A percentile compares a stretch with the other conserved stretches of the same genome.
phyloP scores from a whole-genome alignment of 2,329 filamentous ascomycete genomes.

The Arthrinium phaeospermum region DNA sequence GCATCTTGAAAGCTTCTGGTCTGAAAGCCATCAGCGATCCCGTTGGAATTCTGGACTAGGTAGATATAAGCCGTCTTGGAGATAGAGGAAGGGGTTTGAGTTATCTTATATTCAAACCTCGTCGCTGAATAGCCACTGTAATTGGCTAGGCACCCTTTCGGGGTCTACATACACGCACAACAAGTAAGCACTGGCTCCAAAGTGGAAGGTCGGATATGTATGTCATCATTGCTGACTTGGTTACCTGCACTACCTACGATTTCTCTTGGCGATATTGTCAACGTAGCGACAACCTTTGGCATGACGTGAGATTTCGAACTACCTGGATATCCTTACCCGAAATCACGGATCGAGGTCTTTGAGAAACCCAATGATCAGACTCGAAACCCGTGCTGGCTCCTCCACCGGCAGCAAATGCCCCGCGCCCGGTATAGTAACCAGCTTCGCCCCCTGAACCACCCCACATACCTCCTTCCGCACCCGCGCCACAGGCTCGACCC shows the following conservation, averaged over 20 bases:
- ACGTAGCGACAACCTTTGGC: no score
- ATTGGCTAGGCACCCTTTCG: not conserved
- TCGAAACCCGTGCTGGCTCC: not conserved
- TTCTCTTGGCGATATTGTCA: not conserved
- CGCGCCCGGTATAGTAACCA: not conserved
- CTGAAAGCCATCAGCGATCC: no score
- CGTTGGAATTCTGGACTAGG: no score
- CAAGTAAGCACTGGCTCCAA: not conserved
- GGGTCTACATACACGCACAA: no score
- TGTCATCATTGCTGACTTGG: not conserved
- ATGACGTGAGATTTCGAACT: not conserved
- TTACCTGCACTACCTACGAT: not conserved
- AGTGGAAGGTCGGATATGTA: not conserved
- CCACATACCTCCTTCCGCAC: not conserved
- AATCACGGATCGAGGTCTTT: not conserved
- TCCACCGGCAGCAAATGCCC: not conserved
- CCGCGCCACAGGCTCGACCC: not conserved
- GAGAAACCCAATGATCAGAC: not conserved
- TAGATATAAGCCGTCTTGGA: not conserved
- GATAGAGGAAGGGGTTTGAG: not conserved
- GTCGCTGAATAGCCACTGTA: not conserved
- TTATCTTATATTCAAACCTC: not conserved
- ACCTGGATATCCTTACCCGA: not conserved
- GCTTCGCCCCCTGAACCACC: not conserved
- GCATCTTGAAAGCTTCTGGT: not conserved